Evolutionary conservation across 805 yeast species (phyloP).

Genomic region (Starmerella khaoyaiensis): DNA sequence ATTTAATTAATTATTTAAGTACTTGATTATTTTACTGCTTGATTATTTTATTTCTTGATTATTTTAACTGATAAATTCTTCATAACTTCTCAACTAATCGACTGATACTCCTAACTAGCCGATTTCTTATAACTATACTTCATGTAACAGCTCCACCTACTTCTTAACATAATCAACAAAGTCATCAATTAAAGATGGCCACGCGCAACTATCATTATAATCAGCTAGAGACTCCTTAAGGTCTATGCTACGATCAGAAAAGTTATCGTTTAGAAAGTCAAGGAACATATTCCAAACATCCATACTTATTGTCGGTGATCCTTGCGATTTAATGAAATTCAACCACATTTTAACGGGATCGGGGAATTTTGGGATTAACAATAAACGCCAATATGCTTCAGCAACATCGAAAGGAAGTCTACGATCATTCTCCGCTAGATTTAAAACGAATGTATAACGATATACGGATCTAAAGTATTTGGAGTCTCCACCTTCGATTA

Average conservation of each 20-base stretch:
- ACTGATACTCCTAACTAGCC: too few relatives aligned
- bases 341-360: conserved; percentile 38
- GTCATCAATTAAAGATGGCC: conserved; percentile 86
- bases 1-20: too few relatives aligned
- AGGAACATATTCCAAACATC: conserved; percentile 83
- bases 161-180: conserved; percentile 42
- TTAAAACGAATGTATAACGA: conserved; percentile 54
- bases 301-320: conserved; percentile 37
- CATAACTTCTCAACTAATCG: too few relatives aligned
- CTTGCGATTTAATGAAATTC: conserved; percentile 32
- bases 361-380: conserved; percentile 36
- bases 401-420: conserved; percentile 49
- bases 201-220: conserved; percentile 73
- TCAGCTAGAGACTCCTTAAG: too few relatives aligned
- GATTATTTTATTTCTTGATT: too few relatives aligned
- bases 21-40: too few relatives aligned
- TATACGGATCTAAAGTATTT: conserved; percentile 47
- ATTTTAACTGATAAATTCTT: too few relatives aligned
- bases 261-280: too few relatives aligned
- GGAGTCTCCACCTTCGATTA: conserved; percentile 28
- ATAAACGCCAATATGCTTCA: conserved; percentile 60
- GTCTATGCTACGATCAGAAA: too few relatives aligned
- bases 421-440: conserved; percentile 47
- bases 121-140: too few relatives aligned
- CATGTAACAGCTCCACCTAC: too few relatives aligned